Base-by-base conservation (phyloP, 2,329 filamentous ascomycete species). In the Seiridium cupressi region DNA sequence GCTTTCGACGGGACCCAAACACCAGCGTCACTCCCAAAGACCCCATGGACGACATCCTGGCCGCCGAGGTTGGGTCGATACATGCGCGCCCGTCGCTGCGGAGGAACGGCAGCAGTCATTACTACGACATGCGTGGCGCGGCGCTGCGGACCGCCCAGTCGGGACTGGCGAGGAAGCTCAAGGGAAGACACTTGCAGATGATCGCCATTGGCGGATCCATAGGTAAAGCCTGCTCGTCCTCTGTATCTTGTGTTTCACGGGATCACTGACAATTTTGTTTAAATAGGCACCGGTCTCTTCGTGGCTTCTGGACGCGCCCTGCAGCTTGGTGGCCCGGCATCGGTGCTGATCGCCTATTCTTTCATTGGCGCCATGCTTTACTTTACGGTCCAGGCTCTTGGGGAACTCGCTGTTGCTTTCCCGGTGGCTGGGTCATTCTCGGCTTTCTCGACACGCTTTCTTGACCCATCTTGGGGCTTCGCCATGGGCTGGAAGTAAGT, bases 201-300 rank as follows among this genome's bases (percentile, higher is more conserved):
- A 97, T 97, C 80, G 94, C 94, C 11, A 96, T 97, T 66, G 93
- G 93, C 67, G 93, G 93, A 48, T 94, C 91, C 9, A 97, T 97
- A 69, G 91, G 90, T 86, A 78, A 46, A 42, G 7, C 38, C 38
- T 42, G 7, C 38, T 13, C 38, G 7, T 42, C 38, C 38, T 42
- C 13, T 42, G 74, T 64, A 13, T 51, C 44, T 6, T 36, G 18
- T 3, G 18, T 61, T 46, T 60, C 51, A 61, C 36, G 5, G 9
- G n/a, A 47, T 38, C 59, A 44, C 58, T 64, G 18, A 61, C 59
- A 26, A 26, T 64, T 62, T 60, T 61, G 63, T 57, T 59, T 63
- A 49, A 18, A 10, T 66, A 89, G 89, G 89, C 61, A 93, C 90
- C 32, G 93, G 93, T 64, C 80, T 97, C 2, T 97, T 97, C 72